Evolutionary conservation across 139 green algal species (phyloP), one percentile per base, ranked within the genome.

Genomic region (Micractinium conductrix): DNA sequence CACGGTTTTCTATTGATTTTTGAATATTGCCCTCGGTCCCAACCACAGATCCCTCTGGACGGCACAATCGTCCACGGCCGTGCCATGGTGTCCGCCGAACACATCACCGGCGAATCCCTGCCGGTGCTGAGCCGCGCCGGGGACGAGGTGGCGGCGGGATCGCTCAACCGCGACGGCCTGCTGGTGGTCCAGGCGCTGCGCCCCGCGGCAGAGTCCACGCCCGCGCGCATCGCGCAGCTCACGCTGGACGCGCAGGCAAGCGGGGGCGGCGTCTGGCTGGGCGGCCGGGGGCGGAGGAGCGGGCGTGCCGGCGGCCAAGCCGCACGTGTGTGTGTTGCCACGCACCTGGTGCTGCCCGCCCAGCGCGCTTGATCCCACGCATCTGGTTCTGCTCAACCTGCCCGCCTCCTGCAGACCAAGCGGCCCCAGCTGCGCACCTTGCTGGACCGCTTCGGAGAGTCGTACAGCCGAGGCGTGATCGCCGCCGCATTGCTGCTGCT

Each of bases 31-130:
- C 63, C n/a, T 43, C 8, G 30, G 14, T n/a, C n/a, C n/a, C n/a
- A n/a, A n/a, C n/a, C 48, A 38, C 85, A 95, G 92, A 92, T 98
- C 30, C 92, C 95, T 0, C 76, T 98, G 63, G 95, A 98, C 84
- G 95, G 95, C 9, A 40, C 69, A 1, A 85, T 98, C 21, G 88
- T 95, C 45, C 91, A 91, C 81, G 95, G 95, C 35, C 80, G 86
- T 2, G 92, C 93, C 38, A 85, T 88, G 65, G 91, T 98, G 48
- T 93, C 86, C 48, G 80, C 88, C 24, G 88, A 94, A 74, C 94
- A 97, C 90, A 96, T 98, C 83, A 95, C 88, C 28, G 95, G 85
- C 8, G 80, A 88, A 58, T 44, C 33, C 30, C 74, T 88, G 42
- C 84, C 87, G 4, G 43, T 67, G 37, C 53, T 84, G 58, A 53